Evolutionary conservation across 2,329 filamentous ascomycete genomes (phyloP), one percentile per base, ranked within the genome.

Genomic region (Chrysoporthe deuterocubensis): DNA sequence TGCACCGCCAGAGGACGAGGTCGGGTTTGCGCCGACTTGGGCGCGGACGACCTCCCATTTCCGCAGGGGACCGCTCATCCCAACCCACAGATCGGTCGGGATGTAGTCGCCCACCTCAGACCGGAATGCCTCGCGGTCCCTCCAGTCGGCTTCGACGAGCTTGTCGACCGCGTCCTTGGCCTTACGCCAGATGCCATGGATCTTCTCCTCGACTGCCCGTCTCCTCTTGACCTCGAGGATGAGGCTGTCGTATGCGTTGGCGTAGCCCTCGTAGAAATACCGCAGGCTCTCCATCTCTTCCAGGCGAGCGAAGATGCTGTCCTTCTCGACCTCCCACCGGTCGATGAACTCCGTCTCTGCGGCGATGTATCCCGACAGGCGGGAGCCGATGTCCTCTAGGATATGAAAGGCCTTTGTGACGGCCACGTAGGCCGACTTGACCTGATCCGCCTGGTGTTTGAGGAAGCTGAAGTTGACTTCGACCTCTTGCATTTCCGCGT

Each of bases 231-330:
- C 90, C 77, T 99, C 96, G 1, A 97, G 85, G 34, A 97, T 85
- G 14, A 99, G 82, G 26, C 90, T 89, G 72, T 93, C 91, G 75
- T 99, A 98, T 0, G 94, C 93, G 64, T 89, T 86, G 26, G 92
- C 85, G 74, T 98, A 99, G 21, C 91, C 90, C 69, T 95, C 91
- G 78, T 97, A 98, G 73, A 97, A 93, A n/a, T 87, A 83, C 13
- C 89, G 85, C 73, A 97, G 87, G 32, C 88, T 87, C 63, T 91
- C 89, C 78, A 98, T 90, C 74, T 97, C 93, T 11, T 85, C 82
- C 52, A 97, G 87, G 72, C 89, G 91, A 18, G 81, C 83, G 46
- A 85, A 83, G 34, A 98, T 92, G 21, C 84, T 85, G 4, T 87
- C 85, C 71, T 90, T 89, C 72, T 97, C 93, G 68, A 90, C 88